Base-by-base conservation (phyloP, 495 filamentous ascomycete genomes). In the Letharia columbiana region DNA sequence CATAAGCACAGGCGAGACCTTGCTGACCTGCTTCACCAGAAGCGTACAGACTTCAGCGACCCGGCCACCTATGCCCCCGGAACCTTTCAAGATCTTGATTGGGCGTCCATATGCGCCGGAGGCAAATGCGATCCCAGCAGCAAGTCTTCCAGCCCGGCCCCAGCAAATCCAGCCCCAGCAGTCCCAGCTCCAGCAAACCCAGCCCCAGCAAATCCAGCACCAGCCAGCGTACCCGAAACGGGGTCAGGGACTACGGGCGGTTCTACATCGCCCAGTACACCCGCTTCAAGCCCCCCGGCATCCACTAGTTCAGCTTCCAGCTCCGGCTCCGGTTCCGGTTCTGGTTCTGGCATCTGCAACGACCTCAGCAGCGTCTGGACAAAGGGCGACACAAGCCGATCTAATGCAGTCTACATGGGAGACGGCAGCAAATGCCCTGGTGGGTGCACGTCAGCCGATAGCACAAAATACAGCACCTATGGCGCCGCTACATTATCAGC, bases 1-100 rank as follows among this genome's bases (percentile, higher is more conserved):
- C 71, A 71, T 50, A 66, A 69, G 61, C 67, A 71, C 35, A 68
- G 61, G 62, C 64, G 64, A 31, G 60, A 56, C 57, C 47, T 62
- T 23, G 60, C 44, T 40, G 65, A 69, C 60, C 18, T 66, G 47
- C 57, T 68, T 15, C 40, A 63, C 15, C 40, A 62, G 33, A 61
- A 62, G 37, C 47, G 50, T 17, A 61, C 64, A 39, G 59, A 70
- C 33, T 72, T 42, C 40, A 69, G 64, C 28, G 35, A 64, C 23
- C 49, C 54, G 12, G 23, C 42, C 6, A 31, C 40, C 2, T 70
- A 70, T 62, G 42, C 50, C 23, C 23, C 50, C 33, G 50, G 50
- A 31, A 54, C 50, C 23, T 54, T 54, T 17, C 10, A 28, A 41
- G 13, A 56, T 39, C 37, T 64, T 42, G 61, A 70, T 33, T 69